Base-by-base conservation (phyloP, 352 stramenopile genomes). In the Sclerospora graminicola region DNA sequence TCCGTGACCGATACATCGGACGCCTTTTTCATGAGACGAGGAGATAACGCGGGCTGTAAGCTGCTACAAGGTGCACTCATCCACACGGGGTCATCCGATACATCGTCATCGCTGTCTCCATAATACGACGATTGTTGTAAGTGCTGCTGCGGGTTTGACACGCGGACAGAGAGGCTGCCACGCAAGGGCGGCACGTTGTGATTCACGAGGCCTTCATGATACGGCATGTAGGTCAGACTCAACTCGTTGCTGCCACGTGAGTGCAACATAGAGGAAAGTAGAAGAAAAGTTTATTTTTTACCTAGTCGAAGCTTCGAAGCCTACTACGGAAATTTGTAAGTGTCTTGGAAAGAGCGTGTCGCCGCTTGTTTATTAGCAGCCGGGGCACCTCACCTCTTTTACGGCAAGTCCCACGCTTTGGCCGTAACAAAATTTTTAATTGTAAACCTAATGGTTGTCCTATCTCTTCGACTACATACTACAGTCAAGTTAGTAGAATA, bases 21-120 rank as follows among this genome's bases (percentile, higher is more conserved):
- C 29, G 70, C 57, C 53, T 88, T 84, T 58, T 82, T 79, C 41
- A 88, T 63, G 31, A 88, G 44, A 24, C 49, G 76, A 21, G 66
- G 36, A 11, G 73, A 64, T 28, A 85, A 44, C 8, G 70, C 55
- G 0, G 66, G 60, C 59, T 85, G 70, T 32, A 88, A 54, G 21
- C 63, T 81, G 33, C 60, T 68, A 20, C 65, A 66, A 19, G 72
- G 72, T 8, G 68, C 75, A 33, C 65, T 69, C 70, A 84, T 84
- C 75, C 75, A 87, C 20, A 64, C 57, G 11, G 72, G 72, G 41
- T 84, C 69, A 46, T 84, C 73, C 45, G 66, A 82, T 30, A 73
- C 66, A 31, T 84, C 73, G 45, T 88, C 70, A 38, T 75, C 66
- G 21, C 46, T 57, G 32, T 65, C 48, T 28, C 41, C 50, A 42